Evolutionary conservation across 202 grass and related monocot genomes (phyloP), one percentile per base, ranked within the genome.

Genomic region (Panicum hallii): DNA sequence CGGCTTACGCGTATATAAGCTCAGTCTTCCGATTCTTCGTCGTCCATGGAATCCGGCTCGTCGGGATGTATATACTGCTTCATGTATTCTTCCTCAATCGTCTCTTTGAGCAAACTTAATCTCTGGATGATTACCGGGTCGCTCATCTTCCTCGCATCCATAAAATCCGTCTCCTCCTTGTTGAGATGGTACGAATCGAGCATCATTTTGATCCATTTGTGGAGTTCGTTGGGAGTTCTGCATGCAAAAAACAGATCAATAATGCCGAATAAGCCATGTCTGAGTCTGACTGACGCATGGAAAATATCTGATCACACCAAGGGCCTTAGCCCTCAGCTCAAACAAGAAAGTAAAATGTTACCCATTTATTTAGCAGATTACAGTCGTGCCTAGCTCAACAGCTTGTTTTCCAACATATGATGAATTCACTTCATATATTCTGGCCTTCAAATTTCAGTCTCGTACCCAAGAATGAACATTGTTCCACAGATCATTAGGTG

Each of bases 151-250:
- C 95, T 87, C 7, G 93, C 95, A 85, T 93, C 93, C 43, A 87
- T 87, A 77, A 94, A 71, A 66, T 98, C 89, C 0, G 87, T 90
- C 75, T 92, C 89, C 82, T 97, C 91, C 83, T 97, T 94, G 52
- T 94, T 97, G 40, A 94, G 80, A 87, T 95, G 85, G 83, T 95
- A 95, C 28, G 91, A 92, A 79, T 98, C 89, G 8, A 98, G 88
- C 89, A 95, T 90, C 72, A 83, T 98, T 70, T 92, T 90, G 61
- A 93, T 89, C 93, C 93, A 98, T 73, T 92, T 98, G 66, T 98
- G 91, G 56, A 98, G 91, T 45, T 98, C 93, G 17, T 93, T 91
- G 9, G 95, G 95, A 71, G 93, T 95, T 76, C 95, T 98, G 89
- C 79, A 85, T 79, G 44, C n/a, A 69, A 87, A 71, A 44, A 50